Evolutionary conservation across 441 rosid species (phyloP).

Genomic region (Dalechampia spathulata): DNA sequence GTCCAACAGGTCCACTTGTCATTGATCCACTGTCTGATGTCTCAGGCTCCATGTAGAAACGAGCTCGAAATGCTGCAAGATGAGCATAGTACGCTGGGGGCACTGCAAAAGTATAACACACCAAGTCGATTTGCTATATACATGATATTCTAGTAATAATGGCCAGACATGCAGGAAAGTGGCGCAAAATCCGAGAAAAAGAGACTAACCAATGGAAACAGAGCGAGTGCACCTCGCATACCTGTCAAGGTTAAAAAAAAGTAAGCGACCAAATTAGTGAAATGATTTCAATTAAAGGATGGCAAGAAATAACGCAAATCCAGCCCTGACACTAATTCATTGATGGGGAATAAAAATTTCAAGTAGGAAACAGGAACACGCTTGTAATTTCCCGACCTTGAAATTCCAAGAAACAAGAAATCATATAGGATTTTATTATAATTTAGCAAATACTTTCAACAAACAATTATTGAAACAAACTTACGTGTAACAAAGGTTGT

Average conservation of each 20-base stretch:
- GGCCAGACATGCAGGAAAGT: no score
- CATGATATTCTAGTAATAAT: no score
- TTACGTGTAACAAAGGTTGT: constrained; percentile 94
- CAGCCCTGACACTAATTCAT: no score
- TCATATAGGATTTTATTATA: no score
- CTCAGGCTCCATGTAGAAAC: constrained; percentile 95
- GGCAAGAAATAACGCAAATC: background rate
- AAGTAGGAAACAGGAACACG: no score
- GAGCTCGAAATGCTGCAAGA: constrained; percentile 94
- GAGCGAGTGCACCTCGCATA: constrained; percentile 96
- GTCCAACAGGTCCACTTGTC: constrained; percentile 63
- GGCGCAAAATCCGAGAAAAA: no score
- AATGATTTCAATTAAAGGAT: no score
- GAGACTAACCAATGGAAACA: constrained; percentile 72
- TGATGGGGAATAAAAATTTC: background rate
- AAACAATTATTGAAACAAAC: background rate
- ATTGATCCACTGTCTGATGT: constrained; percentile 97
- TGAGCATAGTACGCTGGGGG: constrained; percentile 98
- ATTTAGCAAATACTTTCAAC: no score
- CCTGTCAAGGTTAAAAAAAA: constrained; percentile 29
- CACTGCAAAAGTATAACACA: constrained; percentile 32
- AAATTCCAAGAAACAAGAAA: background rate
- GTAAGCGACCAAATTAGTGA: background rate
- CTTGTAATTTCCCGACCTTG: no score
- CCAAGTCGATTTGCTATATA: background rate